Percentiles rank a stretch among this genome's conserved stretches.
phyloP scores from a whole-genome alignment of 495 filamentous ascomycete species.

The Alectoria sarmentosa region DNA sequence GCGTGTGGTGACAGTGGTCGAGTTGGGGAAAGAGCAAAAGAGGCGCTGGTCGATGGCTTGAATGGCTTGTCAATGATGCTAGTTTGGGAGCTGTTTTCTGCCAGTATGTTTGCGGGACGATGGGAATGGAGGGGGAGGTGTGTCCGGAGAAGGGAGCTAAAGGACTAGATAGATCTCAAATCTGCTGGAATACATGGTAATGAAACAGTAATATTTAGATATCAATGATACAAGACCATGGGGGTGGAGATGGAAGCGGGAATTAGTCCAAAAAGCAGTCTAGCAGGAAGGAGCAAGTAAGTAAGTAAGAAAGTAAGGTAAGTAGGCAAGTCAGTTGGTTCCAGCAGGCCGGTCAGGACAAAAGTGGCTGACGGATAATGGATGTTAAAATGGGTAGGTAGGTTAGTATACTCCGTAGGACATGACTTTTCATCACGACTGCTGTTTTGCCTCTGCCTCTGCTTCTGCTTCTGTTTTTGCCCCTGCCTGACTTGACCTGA shows the following conservation, averaged over 20 bases:
- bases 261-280: not conserved
- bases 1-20: conserved; percentile 6
- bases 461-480: no score
- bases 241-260: not conserved
- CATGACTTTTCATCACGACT: no score
- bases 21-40: conserved; percentile 8
- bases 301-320: not conserved
- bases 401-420: no score
- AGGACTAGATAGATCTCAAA: conserved; percentile 10
- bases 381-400: not conserved
- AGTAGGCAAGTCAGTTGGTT: not conserved
- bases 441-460: no score
- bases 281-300: not conserved
- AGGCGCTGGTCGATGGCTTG: conserved; percentile 12
- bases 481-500: not conserved
- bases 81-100: conserved; percentile 9
- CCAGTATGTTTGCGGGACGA: not conserved
- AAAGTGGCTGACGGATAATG: not conserved
- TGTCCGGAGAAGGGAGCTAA: not conserved
- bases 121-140: not conserved
- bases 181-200: conserved; percentile 6
- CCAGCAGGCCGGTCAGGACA: not conserved
- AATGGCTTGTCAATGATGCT: conserved; percentile 15
- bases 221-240: not conserved
- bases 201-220: not conserved